phyloP scores from a whole-genome alignment of 805 yeast genomes.

The Isabelozyma rhagii region DNA sequence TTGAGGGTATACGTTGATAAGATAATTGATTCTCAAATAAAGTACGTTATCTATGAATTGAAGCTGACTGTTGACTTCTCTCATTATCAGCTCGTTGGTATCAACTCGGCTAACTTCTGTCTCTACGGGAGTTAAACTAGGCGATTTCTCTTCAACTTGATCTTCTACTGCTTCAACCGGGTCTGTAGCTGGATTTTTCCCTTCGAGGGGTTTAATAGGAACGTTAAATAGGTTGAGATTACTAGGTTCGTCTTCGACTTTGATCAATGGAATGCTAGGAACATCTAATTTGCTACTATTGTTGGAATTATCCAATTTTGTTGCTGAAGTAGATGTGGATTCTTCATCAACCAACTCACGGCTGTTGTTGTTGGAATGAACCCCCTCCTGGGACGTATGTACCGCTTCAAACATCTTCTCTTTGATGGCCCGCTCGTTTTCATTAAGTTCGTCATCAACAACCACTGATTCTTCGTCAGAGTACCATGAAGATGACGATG shows the following conservation, averaged over 20 bases:
- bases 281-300: neutral
- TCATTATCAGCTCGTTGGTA: slow-evolving; percentile 7
- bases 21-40: slow-evolving; percentile 12
- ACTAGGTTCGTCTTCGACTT: neutral
- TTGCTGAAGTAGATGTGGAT: neutral
- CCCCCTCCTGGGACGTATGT: neutral
- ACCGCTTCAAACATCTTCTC: neutral
- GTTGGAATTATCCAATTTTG: neutral
- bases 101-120: neutral
- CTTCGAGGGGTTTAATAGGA: slow-evolving; percentile 4
- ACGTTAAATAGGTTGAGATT: slow-evolving; percentile 3
- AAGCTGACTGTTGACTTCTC: slow-evolving; percentile 6
- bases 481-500: neutral
- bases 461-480: neutral
- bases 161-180: neutral
- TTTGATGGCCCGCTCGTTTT: neutral
- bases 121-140: neutral
- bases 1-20: slow-evolving; percentile 18
- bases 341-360: neutral
- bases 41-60: slow-evolving; percentile 13
- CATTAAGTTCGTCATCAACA: neutral
- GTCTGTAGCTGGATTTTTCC: neutral
- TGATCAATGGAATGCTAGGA: slow-evolving; percentile 1
- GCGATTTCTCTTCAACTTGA: neutral
- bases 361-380: neutral